Evolutionary conservation across 371 early-diverging fungal genomes (phyloP).

Genomic region (Batkoa obscura): DNA sequence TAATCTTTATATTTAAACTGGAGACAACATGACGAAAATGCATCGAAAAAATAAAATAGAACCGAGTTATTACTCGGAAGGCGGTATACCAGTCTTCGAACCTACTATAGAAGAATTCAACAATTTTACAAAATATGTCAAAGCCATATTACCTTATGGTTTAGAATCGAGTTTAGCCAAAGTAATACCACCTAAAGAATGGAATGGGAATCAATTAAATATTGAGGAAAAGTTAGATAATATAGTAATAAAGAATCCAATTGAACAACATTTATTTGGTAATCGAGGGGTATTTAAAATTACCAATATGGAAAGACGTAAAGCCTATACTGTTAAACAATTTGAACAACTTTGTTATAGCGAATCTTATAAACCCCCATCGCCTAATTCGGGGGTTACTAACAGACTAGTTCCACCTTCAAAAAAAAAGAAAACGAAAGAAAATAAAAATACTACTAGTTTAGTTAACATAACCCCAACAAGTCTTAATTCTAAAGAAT

Average conservation of each 20-base stretch:
- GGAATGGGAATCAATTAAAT: constrained; percentile 31
- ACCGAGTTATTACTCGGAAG: no score
- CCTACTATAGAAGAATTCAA: constrained; percentile 76
- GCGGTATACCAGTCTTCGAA: constrained; percentile 69
- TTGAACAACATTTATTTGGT: constrained; percentile 66
- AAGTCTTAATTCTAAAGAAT: no score
- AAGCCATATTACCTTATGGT: constrained; percentile 56
- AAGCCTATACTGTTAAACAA: constrained; percentile 35
- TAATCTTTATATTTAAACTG: no score
- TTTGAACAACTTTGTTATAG: constrained; percentile 32
- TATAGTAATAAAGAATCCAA: constrained; percentile 45
- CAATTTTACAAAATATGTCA: constrained; percentile 59
- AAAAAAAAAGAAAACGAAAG: no score
- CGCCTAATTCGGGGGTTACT: background rate
- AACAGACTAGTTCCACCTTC: no score
- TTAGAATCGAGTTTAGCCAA: constrained; percentile 64
- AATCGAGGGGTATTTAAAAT: constrained; percentile 60
- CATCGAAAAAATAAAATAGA: no score
- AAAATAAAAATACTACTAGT: no score
- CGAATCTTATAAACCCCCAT: constrained; percentile 26
- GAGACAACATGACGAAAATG: no score
- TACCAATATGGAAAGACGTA: constrained; percentile 64
- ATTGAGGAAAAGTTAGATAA: constrained; percentile 23
- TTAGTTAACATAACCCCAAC: no score
- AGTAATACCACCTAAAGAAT: constrained; percentile 75